Conservation (phyloP, 169 alveolate species). For the Eimeria falciformis region DNA sequence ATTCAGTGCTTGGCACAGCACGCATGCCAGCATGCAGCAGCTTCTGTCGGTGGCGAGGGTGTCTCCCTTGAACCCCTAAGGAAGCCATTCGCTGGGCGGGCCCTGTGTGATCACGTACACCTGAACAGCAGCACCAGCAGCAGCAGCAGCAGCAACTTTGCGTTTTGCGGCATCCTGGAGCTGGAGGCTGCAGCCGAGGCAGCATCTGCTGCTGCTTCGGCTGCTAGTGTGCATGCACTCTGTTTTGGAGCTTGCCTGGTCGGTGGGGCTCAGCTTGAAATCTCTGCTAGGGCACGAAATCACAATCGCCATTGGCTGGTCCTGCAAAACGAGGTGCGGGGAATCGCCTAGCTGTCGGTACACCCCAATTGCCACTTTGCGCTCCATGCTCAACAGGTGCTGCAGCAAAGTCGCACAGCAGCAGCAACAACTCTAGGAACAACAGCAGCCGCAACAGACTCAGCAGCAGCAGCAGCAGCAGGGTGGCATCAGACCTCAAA, state of each 20-base stretch:
- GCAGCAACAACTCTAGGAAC: neutral
- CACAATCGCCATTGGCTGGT: constrained; percentile 29
- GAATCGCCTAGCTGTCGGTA: constrained; percentile 56
- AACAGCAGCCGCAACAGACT: constrained; percentile 28
- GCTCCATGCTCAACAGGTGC: constrained; percentile 68
- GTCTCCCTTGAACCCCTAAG: neutral
- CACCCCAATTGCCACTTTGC: constrained; percentile 63
- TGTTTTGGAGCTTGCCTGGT: constrained; percentile 47
- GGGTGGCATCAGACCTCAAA: neutral
- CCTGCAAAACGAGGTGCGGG: constrained; percentile 29
- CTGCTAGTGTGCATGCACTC: neutral
- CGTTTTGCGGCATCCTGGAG: neutral
- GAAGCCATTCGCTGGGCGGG: constrained; percentile 33
- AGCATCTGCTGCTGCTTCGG: neutral
- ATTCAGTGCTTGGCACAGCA: neutral
- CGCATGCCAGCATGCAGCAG: neutral
- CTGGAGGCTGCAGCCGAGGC: neutral
- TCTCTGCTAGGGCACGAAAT: constrained; percentile 46
- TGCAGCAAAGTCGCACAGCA: constrained; percentile 38
- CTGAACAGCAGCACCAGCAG: constrained; percentile 42
- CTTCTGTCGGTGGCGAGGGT: constrained; percentile 6
- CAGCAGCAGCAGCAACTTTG: constrained; percentile 2
- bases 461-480: constrained; percentile 6
- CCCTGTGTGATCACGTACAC: constrained; percentile 32
- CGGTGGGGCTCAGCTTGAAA: constrained; percentile 46